Conservation (phyloP, 108 stramenopile species). For the Cyclotella sp. region DNA sequence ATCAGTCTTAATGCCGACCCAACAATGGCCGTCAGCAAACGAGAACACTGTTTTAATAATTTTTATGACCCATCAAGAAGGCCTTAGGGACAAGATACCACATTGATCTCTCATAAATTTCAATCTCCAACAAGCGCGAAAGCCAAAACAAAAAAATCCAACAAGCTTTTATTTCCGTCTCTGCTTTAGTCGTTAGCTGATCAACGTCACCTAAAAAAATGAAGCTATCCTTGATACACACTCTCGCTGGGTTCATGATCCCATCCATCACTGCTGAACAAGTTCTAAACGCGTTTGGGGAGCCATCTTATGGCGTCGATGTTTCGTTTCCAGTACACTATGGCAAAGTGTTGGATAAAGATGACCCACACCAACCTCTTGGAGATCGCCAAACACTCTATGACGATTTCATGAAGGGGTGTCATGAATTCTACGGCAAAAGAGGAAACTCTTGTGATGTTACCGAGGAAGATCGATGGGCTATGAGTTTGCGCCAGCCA, state of each 20-base stretch:
- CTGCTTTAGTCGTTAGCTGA: neutral
- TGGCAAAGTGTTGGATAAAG: conserved; percentile 20
- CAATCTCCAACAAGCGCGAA: neutral
- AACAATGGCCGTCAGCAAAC: no score
- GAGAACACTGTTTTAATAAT: neutral
- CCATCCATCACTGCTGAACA: conserved; percentile 19
- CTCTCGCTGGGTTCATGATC: conserved; percentile 20
- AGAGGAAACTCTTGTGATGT: conserved; percentile 58
- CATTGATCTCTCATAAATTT: conserved; percentile 6
- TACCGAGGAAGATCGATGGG: conserved; percentile 70
- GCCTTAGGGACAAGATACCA: no score
- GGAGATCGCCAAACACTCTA: conserved; percentile 68
- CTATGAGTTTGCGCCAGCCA: conserved; percentile 81
- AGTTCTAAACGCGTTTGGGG: conserved; percentile 45
- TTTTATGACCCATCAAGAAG: no score
- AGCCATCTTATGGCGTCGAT: conserved; percentile 73
- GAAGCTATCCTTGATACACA: conserved; percentile 38
- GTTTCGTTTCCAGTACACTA: conserved; percentile 85
- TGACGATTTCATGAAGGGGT: conserved; percentile 81
- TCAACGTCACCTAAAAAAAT: conserved; percentile 13
- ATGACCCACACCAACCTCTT: conserved; percentile 42
- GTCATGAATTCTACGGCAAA: conserved; percentile 59
- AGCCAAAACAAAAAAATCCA: neutral
- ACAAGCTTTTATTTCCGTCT: neutral
- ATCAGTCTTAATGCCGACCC: no score